Conservation (phyloP, 2,329 filamentous ascomycete species). For the Colletotrichum cereale region DNA sequence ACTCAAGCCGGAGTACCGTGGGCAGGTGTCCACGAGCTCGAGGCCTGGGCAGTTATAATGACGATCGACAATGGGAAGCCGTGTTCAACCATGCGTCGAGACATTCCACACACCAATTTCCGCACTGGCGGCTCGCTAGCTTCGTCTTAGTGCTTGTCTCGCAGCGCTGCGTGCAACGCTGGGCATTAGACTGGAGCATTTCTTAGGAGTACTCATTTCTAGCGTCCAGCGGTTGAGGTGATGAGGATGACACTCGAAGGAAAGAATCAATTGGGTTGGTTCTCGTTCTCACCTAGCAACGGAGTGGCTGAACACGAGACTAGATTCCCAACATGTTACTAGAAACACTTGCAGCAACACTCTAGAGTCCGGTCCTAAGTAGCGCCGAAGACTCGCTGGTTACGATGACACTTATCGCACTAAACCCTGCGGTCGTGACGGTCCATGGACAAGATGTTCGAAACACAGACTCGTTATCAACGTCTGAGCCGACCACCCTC, state of each 20-base stretch:
- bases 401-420: neutral
- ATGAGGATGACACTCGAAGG: neutral
- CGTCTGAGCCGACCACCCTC: neutral
- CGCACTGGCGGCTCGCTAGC: constrained; percentile 10
- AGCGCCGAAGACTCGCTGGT: neutral
- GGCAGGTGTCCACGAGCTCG: neutral
- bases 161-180: neutral
- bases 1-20: neutral
- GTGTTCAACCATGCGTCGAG: constrained; percentile 1
- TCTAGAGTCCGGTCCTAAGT: neutral
- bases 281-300: no score
- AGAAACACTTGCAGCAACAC: neutral
- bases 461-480: neutral
- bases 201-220: neutral
- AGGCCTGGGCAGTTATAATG: neutral
- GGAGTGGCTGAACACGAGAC: no score
- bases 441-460: no score
- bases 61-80: neutral
- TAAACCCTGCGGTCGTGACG: neutral
- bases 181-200: neutral
- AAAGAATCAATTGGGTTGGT: no score
- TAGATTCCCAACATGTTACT: neutral
- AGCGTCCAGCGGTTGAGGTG: neutral
- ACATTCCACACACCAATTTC: neutral
- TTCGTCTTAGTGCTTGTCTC: constrained; percentile 5